Evolutionary conservation across 164 flowering plant species (phyloP).

Genomic region (Magnolia officinalis): DNA sequence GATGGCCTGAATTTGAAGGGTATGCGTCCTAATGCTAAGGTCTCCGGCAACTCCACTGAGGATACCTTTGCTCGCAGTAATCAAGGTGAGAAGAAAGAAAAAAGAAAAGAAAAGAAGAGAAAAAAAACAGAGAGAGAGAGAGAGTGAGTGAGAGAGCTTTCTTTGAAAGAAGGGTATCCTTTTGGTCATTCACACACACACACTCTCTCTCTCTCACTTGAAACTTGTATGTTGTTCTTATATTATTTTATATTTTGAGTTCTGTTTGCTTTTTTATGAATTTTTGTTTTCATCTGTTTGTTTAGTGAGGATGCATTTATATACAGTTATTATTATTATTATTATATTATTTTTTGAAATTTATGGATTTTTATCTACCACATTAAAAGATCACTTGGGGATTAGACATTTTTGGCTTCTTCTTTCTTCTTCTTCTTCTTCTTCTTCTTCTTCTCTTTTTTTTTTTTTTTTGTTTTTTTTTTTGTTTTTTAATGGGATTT

Average conservation of each 20-base stretch:
- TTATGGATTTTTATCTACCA: not conserved
- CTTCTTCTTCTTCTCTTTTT: no score
- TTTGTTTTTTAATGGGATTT: not conserved
- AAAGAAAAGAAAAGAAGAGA: not conserved
- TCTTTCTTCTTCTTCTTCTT: not conserved
- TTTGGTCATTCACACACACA: not conserved
- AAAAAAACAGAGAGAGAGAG: not conserved
- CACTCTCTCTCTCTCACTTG: not conserved
- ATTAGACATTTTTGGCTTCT: not conserved
- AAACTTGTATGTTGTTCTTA: not conserved
- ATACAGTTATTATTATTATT: not conserved
- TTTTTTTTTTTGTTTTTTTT: not conserved
- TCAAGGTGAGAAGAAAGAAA: constrained; percentile 10
- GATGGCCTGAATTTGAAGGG: constrained; percentile 19
- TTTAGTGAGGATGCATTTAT: not conserved
- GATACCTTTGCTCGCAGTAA: constrained; percentile 7
- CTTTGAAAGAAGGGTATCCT: not conserved
- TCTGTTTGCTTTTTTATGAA: not conserved
- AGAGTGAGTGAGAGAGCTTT: not conserved
- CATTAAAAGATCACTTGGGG: not conserved
- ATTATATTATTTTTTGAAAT: not conserved
- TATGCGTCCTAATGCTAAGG: constrained; percentile 4
- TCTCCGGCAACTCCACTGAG: not conserved
- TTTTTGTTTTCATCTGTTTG: not conserved
- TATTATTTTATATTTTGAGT: not conserved